These are phyloP conservation scores for Haplosporangium gracile DNA, from an alignment of 192 early-diverging fungal species.

Conservation along the genomic window DNA sequence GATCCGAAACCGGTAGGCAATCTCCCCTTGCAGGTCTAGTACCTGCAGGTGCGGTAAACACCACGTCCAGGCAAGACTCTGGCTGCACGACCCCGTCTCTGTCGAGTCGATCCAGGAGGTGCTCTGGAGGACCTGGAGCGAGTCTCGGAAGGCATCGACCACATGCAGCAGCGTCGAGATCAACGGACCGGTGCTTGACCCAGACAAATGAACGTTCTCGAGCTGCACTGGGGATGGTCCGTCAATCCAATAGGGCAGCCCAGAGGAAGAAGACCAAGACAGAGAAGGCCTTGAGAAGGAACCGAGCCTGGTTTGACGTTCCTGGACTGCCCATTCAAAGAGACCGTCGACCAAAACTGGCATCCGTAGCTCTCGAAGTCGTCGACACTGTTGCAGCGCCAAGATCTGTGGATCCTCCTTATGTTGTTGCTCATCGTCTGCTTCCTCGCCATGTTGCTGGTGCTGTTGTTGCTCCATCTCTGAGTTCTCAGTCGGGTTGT, in stretches of 20 bases:
- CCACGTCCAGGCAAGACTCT: slow-evolving; percentile 35
- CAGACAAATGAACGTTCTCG: slow-evolving; percentile 33
- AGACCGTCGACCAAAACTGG: slow-evolving; percentile 33
- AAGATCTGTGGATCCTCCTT: slow-evolving; percentile 26
- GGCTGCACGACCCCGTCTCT: slow-evolving; percentile 15
- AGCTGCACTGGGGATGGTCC: slow-evolving; percentile 19
- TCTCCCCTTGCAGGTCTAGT: slow-evolving; percentile 42
- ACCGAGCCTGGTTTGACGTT: slow-evolving; percentile 10
- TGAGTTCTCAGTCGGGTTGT: not conserved
- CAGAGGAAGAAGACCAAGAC: not conserved
- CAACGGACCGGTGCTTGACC: slow-evolving; percentile 35
- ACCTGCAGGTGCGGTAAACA: slow-evolving; percentile 29
- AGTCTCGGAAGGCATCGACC: slow-evolving; percentile 39
- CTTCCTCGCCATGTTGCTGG: not conserved
- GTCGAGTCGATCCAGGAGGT: slow-evolving; percentile 42
- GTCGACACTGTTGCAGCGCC: slow-evolving; percentile 27
- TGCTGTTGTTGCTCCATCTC: not conserved
- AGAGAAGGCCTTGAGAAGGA: not conserved
- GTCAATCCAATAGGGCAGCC: slow-evolving; percentile 7
- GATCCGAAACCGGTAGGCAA: slow-evolving; percentile 34
- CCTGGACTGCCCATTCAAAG: slow-evolving; percentile 41
- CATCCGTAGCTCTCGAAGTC: slow-evolving; percentile 34
- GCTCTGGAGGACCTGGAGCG: slow-evolving; percentile 35
- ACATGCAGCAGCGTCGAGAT: slow-evolving; percentile 40
- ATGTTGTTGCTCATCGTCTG: slow-evolving; percentile 9